phyloP scores from a whole-genome alignment of 1,284 basidiomycete species.

The Cryptococcus sp. region DNA sequence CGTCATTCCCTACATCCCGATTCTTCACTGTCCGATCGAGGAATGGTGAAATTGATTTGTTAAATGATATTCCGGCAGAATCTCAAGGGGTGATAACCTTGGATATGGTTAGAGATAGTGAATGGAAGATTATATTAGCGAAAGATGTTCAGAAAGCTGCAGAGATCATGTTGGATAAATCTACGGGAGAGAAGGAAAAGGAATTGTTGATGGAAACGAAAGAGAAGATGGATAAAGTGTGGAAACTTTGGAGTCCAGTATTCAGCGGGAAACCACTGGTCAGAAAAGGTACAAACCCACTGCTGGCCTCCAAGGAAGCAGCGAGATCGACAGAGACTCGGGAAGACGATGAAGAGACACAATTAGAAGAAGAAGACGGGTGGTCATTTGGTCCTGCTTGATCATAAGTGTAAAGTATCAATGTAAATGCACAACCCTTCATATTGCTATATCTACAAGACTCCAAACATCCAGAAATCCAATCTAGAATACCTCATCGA shows the following conservation, averaged over 20 bases:
- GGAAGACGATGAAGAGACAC: too few species aligned
- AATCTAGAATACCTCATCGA: not conserved
- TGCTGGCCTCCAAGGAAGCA: too few species aligned
- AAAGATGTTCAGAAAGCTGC: constrained; percentile 2
- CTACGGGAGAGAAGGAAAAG: not conserved
- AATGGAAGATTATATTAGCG: constrained; percentile 2
- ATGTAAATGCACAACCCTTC: too few species aligned
- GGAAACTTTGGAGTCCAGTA: not conserved
- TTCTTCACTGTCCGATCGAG: not conserved
- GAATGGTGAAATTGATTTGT: not conserved
- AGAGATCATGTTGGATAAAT: constrained; percentile 3
- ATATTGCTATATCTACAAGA: too few species aligned
- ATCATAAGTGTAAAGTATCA: too few species aligned
- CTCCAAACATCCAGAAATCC: not conserved
- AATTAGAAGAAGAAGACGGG: too few species aligned
- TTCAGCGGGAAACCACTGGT: not conserved
- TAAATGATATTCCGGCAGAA: not conserved
- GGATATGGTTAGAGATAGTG: not conserved
- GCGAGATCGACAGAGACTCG: too few species aligned
- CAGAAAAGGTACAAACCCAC: not conserved
- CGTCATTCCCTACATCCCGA: not conserved
- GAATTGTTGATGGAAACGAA: not conserved
- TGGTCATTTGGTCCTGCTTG: too few species aligned
- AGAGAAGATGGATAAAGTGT: not conserved
- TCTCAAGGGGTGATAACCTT: not conserved